Base-by-base conservation (phyloP, 1,284 basidiomycete genomes). In the Puccinia horiana region DNA sequence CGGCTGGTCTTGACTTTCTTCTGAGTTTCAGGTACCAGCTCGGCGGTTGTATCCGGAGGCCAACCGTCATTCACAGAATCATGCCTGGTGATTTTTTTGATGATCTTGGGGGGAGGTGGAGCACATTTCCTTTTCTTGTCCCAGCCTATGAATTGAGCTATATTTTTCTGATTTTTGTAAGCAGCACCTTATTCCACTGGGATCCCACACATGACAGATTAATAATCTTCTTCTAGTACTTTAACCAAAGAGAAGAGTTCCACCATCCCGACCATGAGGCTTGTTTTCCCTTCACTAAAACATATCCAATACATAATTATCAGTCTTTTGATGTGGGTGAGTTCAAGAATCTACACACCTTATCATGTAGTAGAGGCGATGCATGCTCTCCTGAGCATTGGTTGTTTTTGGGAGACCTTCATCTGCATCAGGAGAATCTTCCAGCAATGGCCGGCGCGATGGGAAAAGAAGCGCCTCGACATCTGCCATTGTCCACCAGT, bases 301-400 rank as follows among this genome's bases (percentile, higher is more conserved):
- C 14, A 67, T 32, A 5, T 4, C 40, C 20, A 67, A 26, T 16
- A 29, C 26, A 23, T 8, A 9, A 26, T 9, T 6, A 23, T 58
- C 56, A 58, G 56, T 58, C 26, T 8, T 8, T 58, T 9, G 23
- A 9, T 32, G 26, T 18, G 29, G 56, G 29, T 23, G 42, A 8
- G 44, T 8, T 37, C 18, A 42, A 47, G 40, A 35, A 74, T 23
- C 14, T 9, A 14, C 72, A 8, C 32, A 72, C 69, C 26, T 47
- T 2, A 72, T n/a, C 40, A 42, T 72, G 65, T 69, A 69, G 32
- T 42, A n/a, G n/a, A n/a, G n/a, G n/a, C n/a, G n/a, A n/a, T n/a
- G n/a, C n/a, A n/a, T n/a, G n/a, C n/a, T n/a, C 44, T 69, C 32
- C 29, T 47, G 37, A 26, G 65, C 65, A 37, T 69, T 69, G 23